A percentile compares a stretch with the other conserved stretches of the same genome.
phyloP scores from a whole-genome alignment of 257 asterid species.

The Solanum clarkiae region DNA sequence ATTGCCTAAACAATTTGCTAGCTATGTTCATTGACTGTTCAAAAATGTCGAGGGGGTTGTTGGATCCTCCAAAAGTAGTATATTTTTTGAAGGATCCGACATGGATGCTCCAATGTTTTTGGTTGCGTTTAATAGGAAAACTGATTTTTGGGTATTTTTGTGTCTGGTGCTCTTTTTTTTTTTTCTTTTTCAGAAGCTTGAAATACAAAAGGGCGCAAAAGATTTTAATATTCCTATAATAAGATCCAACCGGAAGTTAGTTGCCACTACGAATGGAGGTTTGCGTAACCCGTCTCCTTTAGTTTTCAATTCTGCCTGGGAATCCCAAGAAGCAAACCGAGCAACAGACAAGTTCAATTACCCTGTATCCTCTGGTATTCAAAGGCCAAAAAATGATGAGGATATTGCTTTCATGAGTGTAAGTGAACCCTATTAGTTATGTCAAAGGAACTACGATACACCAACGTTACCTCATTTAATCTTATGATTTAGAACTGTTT shows the following conservation, averaged over 20 bases:
- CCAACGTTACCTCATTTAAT: not conserved
- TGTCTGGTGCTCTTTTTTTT: not conserved
- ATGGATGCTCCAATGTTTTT: not conserved
- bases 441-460: not conserved
- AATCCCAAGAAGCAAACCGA: conserved; percentile 8
- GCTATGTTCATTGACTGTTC: not conserved
- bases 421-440: conserved; percentile 1
- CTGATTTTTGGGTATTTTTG: not conserved
- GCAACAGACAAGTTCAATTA: conserved; percentile 26
- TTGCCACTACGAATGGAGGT: conserved; percentile 72
- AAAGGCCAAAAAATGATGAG: conserved; percentile 53
- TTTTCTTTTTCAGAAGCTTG: conserved; percentile 29
- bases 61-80: not conserved
- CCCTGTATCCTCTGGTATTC: conserved; percentile 33
- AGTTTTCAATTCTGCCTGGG: conserved; percentile 55
- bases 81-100: not conserved
- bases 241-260: conserved; percentile 43
- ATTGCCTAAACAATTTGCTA: not conserved
- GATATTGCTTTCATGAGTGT: conserved; percentile 90
- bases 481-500: not conserved
- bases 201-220: conserved; percentile 60
- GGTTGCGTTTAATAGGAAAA: not conserved
- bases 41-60: not conserved
- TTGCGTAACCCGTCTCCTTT: conserved; percentile 50
- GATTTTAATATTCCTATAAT: conserved; percentile 57